Conservation (phyloP, 345 rosid genomes). For the Leavenworthia alabamica region DNA sequence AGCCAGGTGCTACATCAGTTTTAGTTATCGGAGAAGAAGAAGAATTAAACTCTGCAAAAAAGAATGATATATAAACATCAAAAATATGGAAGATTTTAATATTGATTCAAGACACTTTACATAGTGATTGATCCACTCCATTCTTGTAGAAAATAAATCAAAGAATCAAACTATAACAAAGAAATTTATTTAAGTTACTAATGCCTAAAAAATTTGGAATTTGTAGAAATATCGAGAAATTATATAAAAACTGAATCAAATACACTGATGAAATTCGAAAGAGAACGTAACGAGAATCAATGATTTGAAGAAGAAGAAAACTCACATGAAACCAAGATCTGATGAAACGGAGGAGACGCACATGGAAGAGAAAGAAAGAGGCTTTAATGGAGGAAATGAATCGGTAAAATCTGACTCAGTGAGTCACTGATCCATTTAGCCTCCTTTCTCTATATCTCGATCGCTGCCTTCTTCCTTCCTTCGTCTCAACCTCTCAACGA, state of each 20-base stretch:
- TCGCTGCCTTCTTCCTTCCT: neutral
- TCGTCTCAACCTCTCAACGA: neutral
- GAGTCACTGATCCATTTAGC: slow-evolving; percentile 22
- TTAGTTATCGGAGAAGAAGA: neutral
- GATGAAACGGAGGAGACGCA: neutral
- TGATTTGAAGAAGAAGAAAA: neutral
- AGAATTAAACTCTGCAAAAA: neutral
- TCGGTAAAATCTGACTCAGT: slow-evolving; percentile 21
- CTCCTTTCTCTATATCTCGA: neutral
- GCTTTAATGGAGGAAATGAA: slow-evolving; percentile 17
- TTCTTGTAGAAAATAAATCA: neutral
- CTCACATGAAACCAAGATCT: slow-evolving; percentile 17
- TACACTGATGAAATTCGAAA: neutral
- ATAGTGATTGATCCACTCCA: neutral
- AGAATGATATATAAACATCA: neutral
- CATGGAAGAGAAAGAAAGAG: slow-evolving; percentile 1
- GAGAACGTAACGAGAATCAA: neutral
- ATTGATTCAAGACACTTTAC: slow-evolving; percentile 5
- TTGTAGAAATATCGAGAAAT: neutral
- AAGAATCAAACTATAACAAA: neutral
- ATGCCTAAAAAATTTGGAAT: neutral
- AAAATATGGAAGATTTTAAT: neutral
- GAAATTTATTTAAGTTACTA: neutral
- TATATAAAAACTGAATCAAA: neutral
- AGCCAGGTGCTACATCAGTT: slow-evolving; percentile 20